A percentile compares a stretch with the other conserved stretches of the same genome.
These are phyloP conservation scores for Heterobasidion parviporum DNA, from an alignment of 1,284 basidiomycete genomes.

Conservation along the genomic window DNA sequence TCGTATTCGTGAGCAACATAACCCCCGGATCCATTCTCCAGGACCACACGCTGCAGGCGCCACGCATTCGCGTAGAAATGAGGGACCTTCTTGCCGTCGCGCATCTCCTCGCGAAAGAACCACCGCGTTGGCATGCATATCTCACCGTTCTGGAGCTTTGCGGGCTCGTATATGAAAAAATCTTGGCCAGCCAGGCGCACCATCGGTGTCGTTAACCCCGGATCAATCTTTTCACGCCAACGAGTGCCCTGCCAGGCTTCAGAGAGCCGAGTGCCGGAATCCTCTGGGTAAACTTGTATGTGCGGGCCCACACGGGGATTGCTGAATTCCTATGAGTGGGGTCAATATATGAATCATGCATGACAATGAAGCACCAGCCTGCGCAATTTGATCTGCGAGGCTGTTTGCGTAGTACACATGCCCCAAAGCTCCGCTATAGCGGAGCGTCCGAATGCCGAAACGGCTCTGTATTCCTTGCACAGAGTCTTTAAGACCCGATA, in stretches of 20 bases:
- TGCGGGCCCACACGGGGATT: slow-evolving; percentile 1
- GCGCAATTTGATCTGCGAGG: too few species aligned
- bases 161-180: slow-evolving; percentile 2
- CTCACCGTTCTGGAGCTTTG: neutral
- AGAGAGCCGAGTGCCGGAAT: neutral
- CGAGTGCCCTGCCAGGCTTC: neutral
- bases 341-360: too few species aligned
- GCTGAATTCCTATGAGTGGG: slow-evolving; percentile 2
- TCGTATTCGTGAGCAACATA: neutral
- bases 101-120: neutral
- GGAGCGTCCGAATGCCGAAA: too few species aligned
- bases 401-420: too few species aligned
- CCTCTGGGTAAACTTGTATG: neutral
- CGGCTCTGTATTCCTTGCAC: too few species aligned
- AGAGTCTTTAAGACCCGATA: too few species aligned
- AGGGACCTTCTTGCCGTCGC: neutral
- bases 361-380: too few species aligned
- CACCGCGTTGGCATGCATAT: neutral
- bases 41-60: neutral
- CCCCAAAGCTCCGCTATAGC: too few species aligned
- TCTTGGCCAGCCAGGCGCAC: neutral
- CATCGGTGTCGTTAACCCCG: neutral
- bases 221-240: neutral
- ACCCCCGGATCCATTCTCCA: neutral
- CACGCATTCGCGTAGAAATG: neutral